Base-by-base conservation (phyloP, 2,329 filamentous ascomycete genomes). In the Drechslerella stenobrocha region DNA sequence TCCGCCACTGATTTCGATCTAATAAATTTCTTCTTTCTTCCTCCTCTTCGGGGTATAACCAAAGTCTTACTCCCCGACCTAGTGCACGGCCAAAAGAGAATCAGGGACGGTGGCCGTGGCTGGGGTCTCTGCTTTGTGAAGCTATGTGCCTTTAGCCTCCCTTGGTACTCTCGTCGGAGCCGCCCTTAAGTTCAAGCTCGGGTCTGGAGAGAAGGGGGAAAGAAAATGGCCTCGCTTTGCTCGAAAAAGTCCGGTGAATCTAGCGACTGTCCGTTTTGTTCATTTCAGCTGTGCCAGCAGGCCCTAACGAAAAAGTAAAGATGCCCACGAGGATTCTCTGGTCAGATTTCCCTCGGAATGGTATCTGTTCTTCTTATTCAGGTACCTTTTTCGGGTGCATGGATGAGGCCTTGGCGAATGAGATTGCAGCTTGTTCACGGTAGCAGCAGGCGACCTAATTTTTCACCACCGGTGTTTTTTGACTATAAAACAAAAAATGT, bases 1-100 rank as follows among this genome's bases (percentile, higher is more conserved):
- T 59, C 53, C 52, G 51, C 42, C 52, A 58, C 42, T 18, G 61
- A 50, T 52, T 64, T 64, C 50, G 46, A 64, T 35, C 51, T 58
- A 50, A 66, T 58, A 58, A 65, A 58, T 65, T 65, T 65, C 60
- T 58, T 66, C 61, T 65, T 65, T 28, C 30, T 53, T 47, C 58
- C 59, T 53, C 58, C 58, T 28, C 30, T 53, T 47, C 58, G 52
- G 53, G 24, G 35, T 52, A 8, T 42, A 34, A 58, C 47, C 48
- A 44, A 55, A 58, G 34, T 32, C 50, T 57, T 59, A 58, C 48
- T 44, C 47, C 40, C 44, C 50, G 59, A 59, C 61, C 42, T 18
- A 44, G 60, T 52, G 51, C 45, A 52, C 37, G 24, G 44, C 53
- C 46, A 52, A 66, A 52, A 34, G 32, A 56, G 44, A 34, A 53